Evolutionary conservation across 106 monocot genomes (phyloP).

Genomic region (Posidonia australis): DNA sequence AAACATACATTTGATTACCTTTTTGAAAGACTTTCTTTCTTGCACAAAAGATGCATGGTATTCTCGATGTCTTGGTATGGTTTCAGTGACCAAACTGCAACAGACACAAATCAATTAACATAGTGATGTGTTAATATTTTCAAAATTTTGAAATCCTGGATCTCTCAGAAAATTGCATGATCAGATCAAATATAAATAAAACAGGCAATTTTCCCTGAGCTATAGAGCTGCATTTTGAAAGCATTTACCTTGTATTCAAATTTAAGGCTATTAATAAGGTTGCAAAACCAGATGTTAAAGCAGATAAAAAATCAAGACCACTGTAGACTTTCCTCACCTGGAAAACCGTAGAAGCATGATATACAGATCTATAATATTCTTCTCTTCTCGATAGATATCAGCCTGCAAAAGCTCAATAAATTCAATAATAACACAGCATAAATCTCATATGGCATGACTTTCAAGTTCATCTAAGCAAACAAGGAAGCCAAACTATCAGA

Average conservation of each 20-base stretch:
- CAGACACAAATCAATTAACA: background rate
- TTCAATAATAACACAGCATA: background rate
- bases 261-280: background rate
- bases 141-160: background rate
- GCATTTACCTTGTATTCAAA: background rate
- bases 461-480: background rate
- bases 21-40: constrained; percentile 16
- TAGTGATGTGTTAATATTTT: background rate
- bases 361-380: constrained; percentile 82
- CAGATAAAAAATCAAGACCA: background rate
- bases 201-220: background rate
- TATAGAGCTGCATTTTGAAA: background rate
- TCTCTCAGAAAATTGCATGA: background rate
- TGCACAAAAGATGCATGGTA: constrained; percentile 19
- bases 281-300: background rate
- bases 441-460: background rate
- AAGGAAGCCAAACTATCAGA: background rate
- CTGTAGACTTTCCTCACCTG: constrained; percentile 34
- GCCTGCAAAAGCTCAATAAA: constrained; percentile 43
- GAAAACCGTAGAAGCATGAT: constrained; percentile 87
- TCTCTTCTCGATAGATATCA: constrained; percentile 70
- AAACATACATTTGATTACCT: constrained; percentile 4
- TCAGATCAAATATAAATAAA: background rate
- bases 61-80: constrained; percentile 62
- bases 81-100: constrained; percentile 78